A percentile compares a stretch with the other conserved stretches of the same genome.
These are phyloP conservation scores for Oropetium thomaeum DNA, from an alignment of 176 grass and related monocot species.

Conservation along the genomic window DNA sequence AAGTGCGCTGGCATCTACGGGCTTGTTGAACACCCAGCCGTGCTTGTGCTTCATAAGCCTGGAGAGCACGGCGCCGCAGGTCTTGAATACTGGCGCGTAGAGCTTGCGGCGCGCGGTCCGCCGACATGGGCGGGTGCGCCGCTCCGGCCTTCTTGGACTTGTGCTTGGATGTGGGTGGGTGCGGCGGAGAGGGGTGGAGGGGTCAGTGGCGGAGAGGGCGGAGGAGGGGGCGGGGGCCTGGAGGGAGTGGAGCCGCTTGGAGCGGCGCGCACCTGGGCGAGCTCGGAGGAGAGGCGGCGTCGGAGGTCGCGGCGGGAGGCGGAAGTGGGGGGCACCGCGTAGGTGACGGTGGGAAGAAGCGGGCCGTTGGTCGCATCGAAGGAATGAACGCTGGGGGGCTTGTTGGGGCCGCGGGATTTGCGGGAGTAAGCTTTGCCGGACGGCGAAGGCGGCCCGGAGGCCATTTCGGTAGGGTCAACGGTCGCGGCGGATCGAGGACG, in stretches of 20 bases:
- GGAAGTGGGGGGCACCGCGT: constrained; percentile 20
- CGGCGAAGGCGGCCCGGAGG: constrained; percentile 45
- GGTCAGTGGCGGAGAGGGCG: constrained; percentile 60
- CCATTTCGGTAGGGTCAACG: constrained; percentile 52
- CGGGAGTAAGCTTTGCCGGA: constrained; percentile 59
- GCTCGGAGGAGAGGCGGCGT: constrained; percentile 52
- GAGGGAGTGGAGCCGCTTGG: constrained; percentile 47
- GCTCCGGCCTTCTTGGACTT: constrained; percentile 57
- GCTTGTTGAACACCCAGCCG: constrained; percentile 84
- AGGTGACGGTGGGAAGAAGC: constrained; percentile 40
- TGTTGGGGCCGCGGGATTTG: constrained; percentile 47
- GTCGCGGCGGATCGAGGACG: constrained; percentile 15
- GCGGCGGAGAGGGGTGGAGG: constrained; percentile 48
- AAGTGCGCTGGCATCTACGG: constrained; percentile 73
- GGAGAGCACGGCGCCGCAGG: constrained; percentile 46
- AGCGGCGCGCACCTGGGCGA: constrained; percentile 46
- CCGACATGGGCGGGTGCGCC: constrained; percentile 26
- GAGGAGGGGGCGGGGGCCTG: constrained; percentile 44
- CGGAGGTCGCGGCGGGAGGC: constrained; percentile 41
- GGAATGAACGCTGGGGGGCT: constrained; percentile 25
- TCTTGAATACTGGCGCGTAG: constrained; percentile 58
- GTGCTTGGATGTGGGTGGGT: constrained; percentile 47
- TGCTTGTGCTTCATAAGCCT: constrained; percentile 81
- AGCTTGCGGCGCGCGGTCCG: constrained; percentile 52
- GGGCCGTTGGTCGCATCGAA: constrained; percentile 39